phyloP scores from a whole-genome alignment of 1,284 basidiomycete species.

The Pseudozyma hubeiensis region DNA sequence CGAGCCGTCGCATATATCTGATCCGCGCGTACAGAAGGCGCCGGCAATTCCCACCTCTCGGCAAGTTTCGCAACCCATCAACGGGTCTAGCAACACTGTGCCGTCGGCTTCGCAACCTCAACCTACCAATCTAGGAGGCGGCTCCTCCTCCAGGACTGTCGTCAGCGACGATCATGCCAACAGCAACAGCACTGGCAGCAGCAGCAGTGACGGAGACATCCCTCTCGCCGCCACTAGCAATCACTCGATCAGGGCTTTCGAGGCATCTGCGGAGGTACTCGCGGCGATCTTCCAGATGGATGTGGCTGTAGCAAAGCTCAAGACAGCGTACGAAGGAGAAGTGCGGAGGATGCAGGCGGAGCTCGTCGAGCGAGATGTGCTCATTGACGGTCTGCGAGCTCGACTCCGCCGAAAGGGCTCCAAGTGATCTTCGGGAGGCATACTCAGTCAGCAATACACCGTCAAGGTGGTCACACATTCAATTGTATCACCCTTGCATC shows the following conservation, averaged over 20 bases:
- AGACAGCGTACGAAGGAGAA: slow-evolving; percentile 10
- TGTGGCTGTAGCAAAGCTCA: slow-evolving; percentile 11
- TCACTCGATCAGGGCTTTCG: not conserved
- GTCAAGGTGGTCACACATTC: too few relatives aligned
- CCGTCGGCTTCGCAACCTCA: not conserved
- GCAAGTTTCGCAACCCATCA: not conserved
- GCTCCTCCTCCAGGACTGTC: not conserved
- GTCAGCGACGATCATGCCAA: not conserved
- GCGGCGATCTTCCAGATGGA: slow-evolving; percentile 7
- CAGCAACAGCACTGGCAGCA: not conserved
- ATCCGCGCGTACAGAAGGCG: not conserved
- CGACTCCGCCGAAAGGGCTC: slow-evolving; percentile 1
- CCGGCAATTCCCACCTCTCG: too few relatives aligned
- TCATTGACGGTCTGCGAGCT: slow-evolving; percentile 20
- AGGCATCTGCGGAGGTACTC: not conserved
- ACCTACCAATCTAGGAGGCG: not conserved
- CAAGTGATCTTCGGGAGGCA: not conserved
- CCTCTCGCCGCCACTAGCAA: slow-evolving; percentile 1
- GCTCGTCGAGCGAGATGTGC: slow-evolving; percentile 13
- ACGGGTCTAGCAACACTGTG: not conserved
- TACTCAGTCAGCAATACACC: too few relatives aligned
- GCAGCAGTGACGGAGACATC: slow-evolving; percentile 20
- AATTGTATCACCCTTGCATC: too few relatives aligned
- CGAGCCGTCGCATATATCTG: not conserved
- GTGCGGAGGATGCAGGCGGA: slow-evolving; percentile 7